Conservation (phyloP, 2,329 filamentous ascomycete species). For the Venturiaceae sp. region DNA sequence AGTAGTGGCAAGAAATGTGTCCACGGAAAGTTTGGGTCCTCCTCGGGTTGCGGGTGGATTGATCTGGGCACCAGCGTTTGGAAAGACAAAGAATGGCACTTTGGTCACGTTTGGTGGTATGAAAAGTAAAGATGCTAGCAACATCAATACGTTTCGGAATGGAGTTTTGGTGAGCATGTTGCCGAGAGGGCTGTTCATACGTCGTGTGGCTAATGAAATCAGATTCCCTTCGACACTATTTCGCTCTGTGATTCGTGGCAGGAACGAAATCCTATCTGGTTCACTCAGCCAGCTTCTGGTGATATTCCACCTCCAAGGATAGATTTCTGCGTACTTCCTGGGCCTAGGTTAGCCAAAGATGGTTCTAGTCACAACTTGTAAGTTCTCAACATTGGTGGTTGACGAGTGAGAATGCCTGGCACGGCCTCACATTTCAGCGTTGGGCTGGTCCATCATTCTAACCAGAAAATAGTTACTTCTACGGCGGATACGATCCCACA, state of each 20-base stretch:
- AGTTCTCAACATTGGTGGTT: neutral
- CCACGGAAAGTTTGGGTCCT: neutral
- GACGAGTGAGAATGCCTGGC: neutral
- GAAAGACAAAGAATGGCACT: neutral
- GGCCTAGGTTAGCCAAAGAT: conserved; percentile 31
- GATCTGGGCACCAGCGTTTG: neutral
- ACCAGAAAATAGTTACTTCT: conserved; percentile 20
- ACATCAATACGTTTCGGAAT: neutral
- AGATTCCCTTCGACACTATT: neutral
- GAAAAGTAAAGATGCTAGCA: neutral
- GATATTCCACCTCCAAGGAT: conserved; percentile 30
- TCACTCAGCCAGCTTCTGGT: conserved; percentile 31
- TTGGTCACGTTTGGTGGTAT: neutral
- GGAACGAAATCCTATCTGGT: conserved; percentile 23
- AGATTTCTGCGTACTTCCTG: conserved; percentile 30
- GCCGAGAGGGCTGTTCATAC: too few relatives aligned
- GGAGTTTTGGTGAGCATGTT: neutral
- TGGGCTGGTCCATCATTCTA: neutral
- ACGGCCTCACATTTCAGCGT: neutral
- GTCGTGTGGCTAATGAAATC: too few relatives aligned
- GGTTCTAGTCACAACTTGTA: conserved; percentile 37
- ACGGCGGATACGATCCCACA: conserved; percentile 32
- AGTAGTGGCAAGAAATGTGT: neutral
- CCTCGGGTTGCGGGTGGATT: neutral
- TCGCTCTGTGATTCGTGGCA: neutral